Evolutionary conservation across 371 early-diverging fungal genomes (phyloP).

Genomic region (Mucor ambiguus): DNA sequence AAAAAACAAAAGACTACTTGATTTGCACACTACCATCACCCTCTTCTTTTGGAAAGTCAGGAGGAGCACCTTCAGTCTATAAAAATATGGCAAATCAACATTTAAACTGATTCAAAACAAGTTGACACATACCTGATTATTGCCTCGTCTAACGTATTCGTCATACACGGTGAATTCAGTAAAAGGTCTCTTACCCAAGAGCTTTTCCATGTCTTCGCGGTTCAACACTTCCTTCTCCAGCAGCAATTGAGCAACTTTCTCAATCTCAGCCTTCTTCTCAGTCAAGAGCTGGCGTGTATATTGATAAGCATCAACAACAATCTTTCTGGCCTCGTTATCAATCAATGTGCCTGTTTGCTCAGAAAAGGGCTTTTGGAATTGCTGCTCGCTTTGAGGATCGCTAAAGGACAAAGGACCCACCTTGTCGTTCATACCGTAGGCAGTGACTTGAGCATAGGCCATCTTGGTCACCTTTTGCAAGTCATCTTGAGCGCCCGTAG

Average conservation of each 20-base stretch:
- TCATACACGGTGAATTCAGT: conserved; percentile 68
- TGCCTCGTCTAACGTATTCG: conserved; percentile 42
- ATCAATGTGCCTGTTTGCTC: conserved; percentile 94
- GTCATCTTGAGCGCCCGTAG: conserved; percentile 93
- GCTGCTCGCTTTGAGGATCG: conserved; percentile 67
- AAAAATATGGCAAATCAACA: not conserved
- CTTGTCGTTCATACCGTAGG: conserved; percentile 92
- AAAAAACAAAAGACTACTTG: not conserved
- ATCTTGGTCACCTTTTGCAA: conserved; percentile 95
- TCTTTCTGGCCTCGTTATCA: conserved; percentile 85
- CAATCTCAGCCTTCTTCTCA: conserved; percentile 80
- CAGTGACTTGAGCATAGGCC: conserved; percentile 93
- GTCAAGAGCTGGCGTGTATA: conserved; percentile 77
- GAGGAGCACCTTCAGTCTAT: conserved; percentile 12
- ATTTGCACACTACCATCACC: conserved; percentile 3
- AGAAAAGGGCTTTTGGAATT: conserved; percentile 92
- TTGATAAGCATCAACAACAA: conserved; percentile 81
- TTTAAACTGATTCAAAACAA: not conserved
- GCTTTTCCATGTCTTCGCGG: conserved; percentile 89
- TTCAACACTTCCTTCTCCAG: conserved; percentile 95
- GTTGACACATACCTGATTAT: conserved; percentile 6
- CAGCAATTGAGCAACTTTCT: conserved; percentile 88
- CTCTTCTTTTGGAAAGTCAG: not conserved
- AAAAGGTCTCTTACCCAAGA: conserved; percentile 89
- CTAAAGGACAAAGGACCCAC: conserved; percentile 87